These are phyloP conservation scores for Epichloe sylvatica DNA, from an alignment of 2,329 filamentous ascomycete genomes.

Conservation along the genomic window DNA sequence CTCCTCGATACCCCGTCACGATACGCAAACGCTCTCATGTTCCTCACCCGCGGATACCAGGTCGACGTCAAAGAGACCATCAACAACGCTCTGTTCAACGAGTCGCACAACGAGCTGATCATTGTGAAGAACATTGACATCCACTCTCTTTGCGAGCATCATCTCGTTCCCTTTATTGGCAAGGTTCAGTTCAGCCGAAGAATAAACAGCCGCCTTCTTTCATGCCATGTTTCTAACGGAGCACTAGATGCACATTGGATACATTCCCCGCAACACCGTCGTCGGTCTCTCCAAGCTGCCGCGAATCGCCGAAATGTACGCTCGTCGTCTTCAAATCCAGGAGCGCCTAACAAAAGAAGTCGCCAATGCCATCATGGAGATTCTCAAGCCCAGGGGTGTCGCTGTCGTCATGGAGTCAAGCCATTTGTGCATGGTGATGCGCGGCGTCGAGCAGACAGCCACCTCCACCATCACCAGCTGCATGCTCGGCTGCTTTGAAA, in stretches of 20 bases:
- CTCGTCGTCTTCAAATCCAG: conserved; percentile 84
- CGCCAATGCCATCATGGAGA: conserved; percentile 81
- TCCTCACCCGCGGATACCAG: conserved; percentile 94
- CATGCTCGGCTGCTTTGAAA: conserved; percentile 91
- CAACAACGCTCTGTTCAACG: conserved; percentile 87
- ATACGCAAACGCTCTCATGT: conserved; percentile 91
- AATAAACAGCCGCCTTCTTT: too few species aligned
- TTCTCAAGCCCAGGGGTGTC: conserved; percentile 85
- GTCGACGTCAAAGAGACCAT: conserved; percentile 85
- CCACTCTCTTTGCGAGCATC: conserved; percentile 90
- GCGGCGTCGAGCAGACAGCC: conserved; percentile 86
- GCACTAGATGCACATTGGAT: conserved; percentile 92
- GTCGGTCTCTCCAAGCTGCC: conserved; percentile 93
- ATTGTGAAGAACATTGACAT: conserved; percentile 97
- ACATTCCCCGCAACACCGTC: conserved; percentile 82
- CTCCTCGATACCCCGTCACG: conserved; percentile 59
- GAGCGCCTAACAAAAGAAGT: conserved; percentile 94
- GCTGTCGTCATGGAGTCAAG: conserved; percentile 95
- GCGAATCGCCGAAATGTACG: conserved; percentile 94
- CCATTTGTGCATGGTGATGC: conserved; percentile 98
- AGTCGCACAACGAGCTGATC: conserved; percentile 92
- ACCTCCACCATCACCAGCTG: conserved; percentile 88
- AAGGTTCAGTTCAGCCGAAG: conserved; percentile 62
- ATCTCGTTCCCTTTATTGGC: conserved; percentile 89
- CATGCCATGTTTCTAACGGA: not conserved